Evolutionary conservation across 495 filamentous ascomycete species (phyloP).

Genomic region (Aspergillus affinis): DNA sequence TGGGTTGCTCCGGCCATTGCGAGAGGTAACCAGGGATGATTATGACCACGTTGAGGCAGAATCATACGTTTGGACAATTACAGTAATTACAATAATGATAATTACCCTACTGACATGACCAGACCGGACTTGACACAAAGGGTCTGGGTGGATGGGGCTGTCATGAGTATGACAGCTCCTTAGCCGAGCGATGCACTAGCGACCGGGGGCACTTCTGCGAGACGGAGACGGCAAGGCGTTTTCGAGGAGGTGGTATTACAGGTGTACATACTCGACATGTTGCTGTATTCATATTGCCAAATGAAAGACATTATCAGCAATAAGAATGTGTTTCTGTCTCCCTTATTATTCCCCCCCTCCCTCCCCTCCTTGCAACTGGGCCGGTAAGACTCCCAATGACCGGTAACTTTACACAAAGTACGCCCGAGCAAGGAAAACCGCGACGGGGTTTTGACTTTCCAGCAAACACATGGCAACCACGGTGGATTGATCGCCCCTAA

Average conservation of each 20-base stretch:
- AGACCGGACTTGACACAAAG: too few species aligned
- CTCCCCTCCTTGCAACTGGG: neutral
- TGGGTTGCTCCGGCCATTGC: neutral
- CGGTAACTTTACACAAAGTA: neutral
- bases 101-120: neutral
- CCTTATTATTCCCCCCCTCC: neutral
- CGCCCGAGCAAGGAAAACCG: neutral
- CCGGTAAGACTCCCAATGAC: neutral
- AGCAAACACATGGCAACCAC: constrained; percentile 30
- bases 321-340: neutral
- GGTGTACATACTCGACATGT: too few species aligned
- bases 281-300: too few species aligned
- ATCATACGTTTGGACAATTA: neutral
- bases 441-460: constrained; percentile 21
- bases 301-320: too few species aligned
- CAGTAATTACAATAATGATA: neutral
- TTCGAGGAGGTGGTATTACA: too few species aligned
- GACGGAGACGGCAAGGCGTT: neutral
- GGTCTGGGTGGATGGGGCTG: too few species aligned
- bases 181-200: constrained; percentile 12
- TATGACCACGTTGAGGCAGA: neutral
- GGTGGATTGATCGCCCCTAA: constrained; percentile 31
- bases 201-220: constrained; percentile 8
- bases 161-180: constrained; percentile 13
- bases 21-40: neutral